Base-by-base conservation (phyloP, 768 basidiomycete genomes). In the Amanita jacksonii region DNA sequence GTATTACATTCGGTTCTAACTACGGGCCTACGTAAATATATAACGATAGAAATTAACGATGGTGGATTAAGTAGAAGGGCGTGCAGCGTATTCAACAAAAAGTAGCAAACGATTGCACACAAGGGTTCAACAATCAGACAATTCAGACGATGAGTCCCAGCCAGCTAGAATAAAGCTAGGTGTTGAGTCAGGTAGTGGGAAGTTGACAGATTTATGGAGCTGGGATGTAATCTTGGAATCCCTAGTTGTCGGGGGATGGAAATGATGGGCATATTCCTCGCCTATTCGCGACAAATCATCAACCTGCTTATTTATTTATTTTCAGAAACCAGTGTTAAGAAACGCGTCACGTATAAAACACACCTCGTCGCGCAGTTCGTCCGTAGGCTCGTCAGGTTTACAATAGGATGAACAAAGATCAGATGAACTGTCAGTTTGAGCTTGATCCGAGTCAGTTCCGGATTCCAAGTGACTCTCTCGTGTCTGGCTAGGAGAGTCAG, bases 91-190 rank as follows among this genome's bases (percentile, higher is more conserved):
- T 19, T 13, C 20, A 18, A 28, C 20, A 32, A 38, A 45, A 45
- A 18, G 15, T 28, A 8, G 35, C 45, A 31, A 38, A 48, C 20
- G 32, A 40, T 15, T 8, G 15, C 37, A 22, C 15, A 43, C 43
- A 38, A 32, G 37, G 43, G 28, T 30, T 53, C 44, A 61, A n/a
- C 47, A 42, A 44, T 64, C 62, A 22, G 62, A 62, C 19, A 50
- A 43, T 40, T 74, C 69, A 40, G 74, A 70, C 32, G 65, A 61
- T 53, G 71, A 71, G 51, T 72, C 77, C 77, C 77, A 79, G 15
- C 74, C 76, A 25, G 74, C 74, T 44, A 72, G 67, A 49, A 74
- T 63, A 41, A 77, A 69, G 55, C 62, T 70, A 22, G 76, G 74
- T 18, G 68, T 70, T 18, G 70, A 64, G 33, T 62, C 61, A 47